Evolutionary conservation across 2,329 filamentous ascomycete species (phyloP), one percentile per base, ranked within the genome.

Genomic region (Piedraia hortae): DNA sequence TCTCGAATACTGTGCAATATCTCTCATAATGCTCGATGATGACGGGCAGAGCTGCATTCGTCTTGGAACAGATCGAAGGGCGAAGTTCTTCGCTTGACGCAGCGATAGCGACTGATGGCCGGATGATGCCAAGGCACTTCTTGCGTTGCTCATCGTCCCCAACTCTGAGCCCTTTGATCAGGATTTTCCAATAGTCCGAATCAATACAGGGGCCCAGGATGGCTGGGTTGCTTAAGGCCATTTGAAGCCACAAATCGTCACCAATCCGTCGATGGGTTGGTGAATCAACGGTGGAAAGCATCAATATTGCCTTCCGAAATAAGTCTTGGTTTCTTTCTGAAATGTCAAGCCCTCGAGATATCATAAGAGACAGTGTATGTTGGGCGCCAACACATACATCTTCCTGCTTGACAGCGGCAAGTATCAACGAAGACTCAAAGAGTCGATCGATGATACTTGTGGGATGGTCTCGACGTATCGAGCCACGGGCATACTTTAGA

Each of bases 71-170:
- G n/a, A 28, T 24, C 14, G 21, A 17, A 10, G 12, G 21, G 10
- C 16, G 19, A 14, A 27, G 16, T 3, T 18, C 12, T 16, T 25
- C 15, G 10, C 30, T 22, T 9, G 26, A 24, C 5, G 28, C 28
- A 4, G 45, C 34, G 6, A 42, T 28, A 3, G 34, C 28, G 8
- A 54, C 28, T 1, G 51, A 52, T 8, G 39, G 40, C 13, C 39
- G 41, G 20, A 54, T 34, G 9, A 54, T 52, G 2, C 43, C 45
- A 4, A 55, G 43, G 28, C 47, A 49, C 23, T 45, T 45, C 25
- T 54, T 54, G 7, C 49, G 44, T 24, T 50, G 43, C 30, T 55
- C 51, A 4, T 41, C 40, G 25, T 48, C 47, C 5, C 51, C 51
- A 10, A 34, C 28, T n/a, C 45, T 31, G 6, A 54, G 33, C 2